Percentiles rank a stretch among this genome's conserved stretches.
Conservation (phyloP, 495 filamentous ascomycete species). For the Daldinia decipiens region DNA sequence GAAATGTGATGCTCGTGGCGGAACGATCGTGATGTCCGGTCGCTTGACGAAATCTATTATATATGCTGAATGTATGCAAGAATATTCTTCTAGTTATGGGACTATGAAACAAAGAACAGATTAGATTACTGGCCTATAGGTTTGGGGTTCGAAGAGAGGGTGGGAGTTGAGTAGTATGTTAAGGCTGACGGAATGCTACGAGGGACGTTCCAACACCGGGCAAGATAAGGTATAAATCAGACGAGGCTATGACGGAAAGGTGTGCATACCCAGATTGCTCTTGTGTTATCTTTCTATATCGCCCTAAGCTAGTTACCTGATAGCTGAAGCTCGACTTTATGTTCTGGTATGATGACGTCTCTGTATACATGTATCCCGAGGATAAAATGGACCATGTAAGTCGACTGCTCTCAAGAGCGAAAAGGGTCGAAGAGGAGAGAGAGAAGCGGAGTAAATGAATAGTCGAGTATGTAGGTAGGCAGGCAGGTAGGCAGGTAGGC, state of each 20-base stretch:
- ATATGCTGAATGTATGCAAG: slow-evolving; percentile 37
- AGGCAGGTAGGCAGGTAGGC: slow-evolving; percentile 27
- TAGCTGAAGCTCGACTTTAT: slow-evolving; percentile 15
- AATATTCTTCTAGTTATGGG: slow-evolving; percentile 22
- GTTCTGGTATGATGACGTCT: slow-evolving; percentile 10
- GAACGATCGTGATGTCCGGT: slow-evolving; percentile 16
- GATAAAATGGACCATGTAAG: slow-evolving; percentile 13
- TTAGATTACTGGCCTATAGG: slow-evolving; percentile 23
- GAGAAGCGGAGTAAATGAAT: slow-evolving; percentile 20
- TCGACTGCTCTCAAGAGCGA: slow-evolving; percentile 15
- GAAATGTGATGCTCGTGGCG: slow-evolving; percentile 6
- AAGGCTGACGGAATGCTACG: slow-evolving; percentile 12
- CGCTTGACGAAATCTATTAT: slow-evolving; percentile 31
- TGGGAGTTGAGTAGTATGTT: slow-evolving; percentile 4
- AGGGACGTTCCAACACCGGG: neutral
- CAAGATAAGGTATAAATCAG: slow-evolving; percentile 1
- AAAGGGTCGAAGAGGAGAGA: slow-evolving; percentile 11
- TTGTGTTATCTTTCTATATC: slow-evolving; percentile 16
- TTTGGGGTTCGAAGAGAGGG: neutral
- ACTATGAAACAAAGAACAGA: slow-evolving; percentile 28
- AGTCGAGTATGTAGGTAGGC: slow-evolving; percentile 17
- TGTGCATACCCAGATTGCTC: slow-evolving; percentile 26
- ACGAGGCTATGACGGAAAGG: slow-evolving; percentile 16
- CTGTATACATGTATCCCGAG: slow-evolving; percentile 23
- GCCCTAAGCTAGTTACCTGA: neutral